phyloP scores from a whole-genome alignment of 2,329 filamentous ascomycete species.

The Aspergillus calidoustus region DNA sequence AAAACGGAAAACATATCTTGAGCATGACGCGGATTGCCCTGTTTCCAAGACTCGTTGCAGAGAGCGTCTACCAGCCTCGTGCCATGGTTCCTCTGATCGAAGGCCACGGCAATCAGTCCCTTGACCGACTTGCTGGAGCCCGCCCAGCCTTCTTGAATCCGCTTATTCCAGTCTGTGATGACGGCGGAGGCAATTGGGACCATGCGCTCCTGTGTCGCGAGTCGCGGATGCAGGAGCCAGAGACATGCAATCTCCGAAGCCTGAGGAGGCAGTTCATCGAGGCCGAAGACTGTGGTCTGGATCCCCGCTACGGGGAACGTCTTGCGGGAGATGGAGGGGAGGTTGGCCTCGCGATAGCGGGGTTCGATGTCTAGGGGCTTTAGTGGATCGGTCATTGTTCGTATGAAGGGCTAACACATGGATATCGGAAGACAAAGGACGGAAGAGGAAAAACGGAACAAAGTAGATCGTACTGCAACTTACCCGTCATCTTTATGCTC shows the following conservation, averaged over 20 bases:
- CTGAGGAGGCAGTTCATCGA: slow-evolving; percentile 69
- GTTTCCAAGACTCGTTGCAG: slow-evolving; percentile 78
- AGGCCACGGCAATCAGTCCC: slow-evolving; percentile 78
- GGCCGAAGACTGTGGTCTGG: slow-evolving; percentile 77
- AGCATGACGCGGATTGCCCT: slow-evolving; percentile 79
- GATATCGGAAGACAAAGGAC: neutral
- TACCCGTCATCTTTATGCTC: slow-evolving; percentile 5
- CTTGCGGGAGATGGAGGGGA: slow-evolving; percentile 61
- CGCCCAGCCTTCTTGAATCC: slow-evolving; percentile 36
- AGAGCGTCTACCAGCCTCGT: slow-evolving; percentile 67
- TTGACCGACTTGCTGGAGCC: slow-evolving; percentile 39
- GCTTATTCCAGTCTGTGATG: slow-evolving; percentile 69
- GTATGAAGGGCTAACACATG: too few relatives aligned
- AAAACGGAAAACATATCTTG: slow-evolving; percentile 89
- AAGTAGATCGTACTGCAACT: neutral
- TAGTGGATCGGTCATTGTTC: slow-evolving; percentile 15
- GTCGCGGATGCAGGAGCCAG: slow-evolving; percentile 88
- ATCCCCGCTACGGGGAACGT: slow-evolving; percentile 78
- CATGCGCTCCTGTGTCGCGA: slow-evolving; percentile 75
- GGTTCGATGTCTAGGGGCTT: slow-evolving; percentile 13
- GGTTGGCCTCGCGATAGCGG: slow-evolving; percentile 24
- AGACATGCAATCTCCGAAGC: slow-evolving; percentile 70
- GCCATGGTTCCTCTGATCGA: slow-evolving; percentile 95
- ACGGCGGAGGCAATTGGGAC: slow-evolving; percentile 70
- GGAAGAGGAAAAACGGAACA: neutral